Evolutionary conservation across 2,329 filamentous ascomycete genomes (phyloP), one percentile per base, ranked within the genome.

Genomic region (Colletotrichum truncatum): DNA sequence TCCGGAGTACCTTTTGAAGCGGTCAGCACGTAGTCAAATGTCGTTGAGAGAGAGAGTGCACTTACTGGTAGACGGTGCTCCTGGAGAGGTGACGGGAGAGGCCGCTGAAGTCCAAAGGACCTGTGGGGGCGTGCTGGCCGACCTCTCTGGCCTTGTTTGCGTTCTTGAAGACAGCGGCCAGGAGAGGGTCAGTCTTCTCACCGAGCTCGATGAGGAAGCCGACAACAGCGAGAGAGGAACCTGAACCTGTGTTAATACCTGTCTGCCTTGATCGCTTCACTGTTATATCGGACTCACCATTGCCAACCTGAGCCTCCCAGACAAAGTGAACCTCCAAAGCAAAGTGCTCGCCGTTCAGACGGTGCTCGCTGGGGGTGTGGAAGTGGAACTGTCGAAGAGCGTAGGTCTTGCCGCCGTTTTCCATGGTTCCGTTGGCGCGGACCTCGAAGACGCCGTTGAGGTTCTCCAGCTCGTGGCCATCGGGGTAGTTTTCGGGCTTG

Each of bases 291-390:
- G 10, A 58, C 59, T 53, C 1, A 63, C 58, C 36, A 25, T 58
- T 63, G 11, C 65, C 68, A 74, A 74, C 74, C 6, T 68, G 68
- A 25, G 71, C 69, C 59, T 79, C 70, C 62, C 80, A 78, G n/a
- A 82, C 80, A 66, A 81, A 79, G 69, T 81, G 80, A n/a, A 78
- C 75, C 67, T 82, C 80, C 54, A 79, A 69, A 10, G 79, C 76
- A 60, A 73, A 81, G 69, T 76, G 72, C 64, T 78, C 75, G 6
- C 80, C 73, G 72, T 80, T 68, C 72, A 88, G 76, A 49, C 82
- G 80, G 69, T 89, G 87, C 77, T 89, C 87, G 45, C 84, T 85
- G 0, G 87, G 86, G 0, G 85, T 84, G 71, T 89, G 87, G 75
- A 89, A 86, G 74, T 89, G 87, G 75, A 88, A 88, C 68, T 89